Conservation (phyloP, 1,284 basidiomycete species). For the Irpex sp. region DNA sequence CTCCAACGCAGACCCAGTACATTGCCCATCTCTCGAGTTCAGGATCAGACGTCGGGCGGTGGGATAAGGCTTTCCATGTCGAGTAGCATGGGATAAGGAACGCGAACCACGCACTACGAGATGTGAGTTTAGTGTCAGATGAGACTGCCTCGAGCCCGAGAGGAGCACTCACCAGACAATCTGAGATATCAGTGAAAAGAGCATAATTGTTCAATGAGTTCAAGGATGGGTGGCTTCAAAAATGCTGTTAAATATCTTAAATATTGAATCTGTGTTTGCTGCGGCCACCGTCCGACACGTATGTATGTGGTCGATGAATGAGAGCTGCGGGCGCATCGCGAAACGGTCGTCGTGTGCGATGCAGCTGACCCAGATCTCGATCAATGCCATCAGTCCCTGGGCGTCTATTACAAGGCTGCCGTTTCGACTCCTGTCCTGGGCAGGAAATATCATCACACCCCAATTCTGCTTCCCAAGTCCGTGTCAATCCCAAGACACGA, state of each 20-base stretch:
- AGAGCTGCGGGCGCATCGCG: not conserved
- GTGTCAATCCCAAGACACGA: not conserved
- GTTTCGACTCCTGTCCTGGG: not conserved
- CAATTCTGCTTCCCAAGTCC: not conserved
- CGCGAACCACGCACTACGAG: conserved; percentile 61
- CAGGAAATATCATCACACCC: not conserved
- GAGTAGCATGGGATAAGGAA: conserved; percentile 59
- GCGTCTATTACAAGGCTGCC: not conserved
- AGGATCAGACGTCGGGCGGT: conserved; percentile 52
- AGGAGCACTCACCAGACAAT: conserved; percentile 26
- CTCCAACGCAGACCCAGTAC: conserved; percentile 64
- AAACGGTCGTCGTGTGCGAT: not conserved
- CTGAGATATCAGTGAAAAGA: conserved; percentile 46
- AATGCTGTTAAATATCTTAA: not conserved
- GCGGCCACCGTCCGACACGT: not conserved
- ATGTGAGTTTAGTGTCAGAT: not conserved
- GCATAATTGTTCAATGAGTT: conserved; percentile 25
- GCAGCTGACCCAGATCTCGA: not conserved
- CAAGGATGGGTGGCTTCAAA: not conserved
- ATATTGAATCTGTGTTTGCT: not conserved
- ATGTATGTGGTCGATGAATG: not conserved
- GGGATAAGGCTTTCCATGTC: conserved; percentile 65
- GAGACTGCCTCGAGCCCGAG: not conserved
- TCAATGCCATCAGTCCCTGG: not conserved
- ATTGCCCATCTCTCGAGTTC: conserved; percentile 56